Evolutionary conservation across 2,329 filamentous ascomycete species (phyloP), one percentile per base, ranked within the genome.

Genomic region (Phaeoacremonium minimum): DNA sequence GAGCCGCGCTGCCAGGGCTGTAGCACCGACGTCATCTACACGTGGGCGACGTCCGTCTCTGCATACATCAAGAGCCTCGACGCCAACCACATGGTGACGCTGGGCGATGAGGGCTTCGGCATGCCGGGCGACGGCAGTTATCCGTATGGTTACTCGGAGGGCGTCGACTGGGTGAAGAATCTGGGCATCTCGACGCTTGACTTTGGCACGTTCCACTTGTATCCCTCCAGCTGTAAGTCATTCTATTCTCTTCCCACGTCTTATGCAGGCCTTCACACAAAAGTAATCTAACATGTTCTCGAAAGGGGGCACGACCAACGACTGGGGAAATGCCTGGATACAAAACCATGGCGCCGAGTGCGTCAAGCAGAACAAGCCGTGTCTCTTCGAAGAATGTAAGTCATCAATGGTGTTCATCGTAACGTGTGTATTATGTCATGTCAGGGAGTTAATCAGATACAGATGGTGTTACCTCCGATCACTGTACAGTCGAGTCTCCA

Each of bases 41-140:
- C 71, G 33, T 85, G 80, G 82, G 77, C 77, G 14, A 60, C 64
- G 28, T 57, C 57, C 5, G 76, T 71, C 3, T 79, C 75, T 15
- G 62, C 66, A 15, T 85, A 82, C 51, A 75, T 85, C 57, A 85
- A 84, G 57, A 69, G 63, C 11, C 62, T 84, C 11, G 81, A 85
- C 50, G 46, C 67, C 2, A 58, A 71, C 37, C 81, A 84, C 56
- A 72, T 84, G 69, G 77, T 84, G 18, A 72, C 73, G 1, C 64
- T 81, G 4, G 80, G 81, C 16, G 80, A 83, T 48, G 80, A 67
- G 40, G 65, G 65, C 7, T 65, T 71, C 43, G 65, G 63, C 3
- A 56, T 67, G 15, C 58, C 61, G 3, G 69, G 70, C 3, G 74
- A 76, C 35, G 66, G 63, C 11, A 63, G 60, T 34, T 78, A 77